phyloP scores from a whole-genome alignment of 768 basidiomycete genomes.

The Phylloporus sp. region DNA sequence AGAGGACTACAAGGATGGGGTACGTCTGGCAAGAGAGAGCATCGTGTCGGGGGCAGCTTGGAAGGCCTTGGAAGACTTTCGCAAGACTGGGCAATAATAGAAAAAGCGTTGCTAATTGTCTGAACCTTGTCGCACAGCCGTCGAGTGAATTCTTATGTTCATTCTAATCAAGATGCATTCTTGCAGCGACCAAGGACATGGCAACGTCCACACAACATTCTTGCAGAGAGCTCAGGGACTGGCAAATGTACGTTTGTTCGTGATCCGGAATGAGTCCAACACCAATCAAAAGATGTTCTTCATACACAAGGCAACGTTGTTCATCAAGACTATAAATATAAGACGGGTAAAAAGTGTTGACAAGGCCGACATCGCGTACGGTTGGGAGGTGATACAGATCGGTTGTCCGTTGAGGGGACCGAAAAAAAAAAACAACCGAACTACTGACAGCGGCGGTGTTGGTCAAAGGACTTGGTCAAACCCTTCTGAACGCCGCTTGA shows the following conservation, averaged over 20 bases:
- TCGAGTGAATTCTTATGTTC: background rate
- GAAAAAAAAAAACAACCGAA: no score
- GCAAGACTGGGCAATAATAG: slow-evolving; percentile 34
- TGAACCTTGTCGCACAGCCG: background rate
- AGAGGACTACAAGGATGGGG: slow-evolving; percentile 64
- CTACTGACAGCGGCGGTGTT: no score
- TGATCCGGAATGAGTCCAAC: no score
- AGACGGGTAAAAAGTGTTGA: no score
- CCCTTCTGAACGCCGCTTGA: background rate
- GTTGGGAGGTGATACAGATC: background rate
- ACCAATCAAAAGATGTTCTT: no score
- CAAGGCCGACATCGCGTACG: background rate
- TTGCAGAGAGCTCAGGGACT: no score
- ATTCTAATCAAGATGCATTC: background rate
- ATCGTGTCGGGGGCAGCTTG: slow-evolving; percentile 58
- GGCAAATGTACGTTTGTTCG: no score
- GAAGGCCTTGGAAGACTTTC: slow-evolving; percentile 52
- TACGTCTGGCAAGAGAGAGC: slow-evolving; percentile 60
- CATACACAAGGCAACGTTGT: no score
- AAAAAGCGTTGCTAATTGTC: background rate
- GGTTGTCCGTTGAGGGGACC: background rate
- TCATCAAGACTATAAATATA: no score
- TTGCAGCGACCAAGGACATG: background rate
- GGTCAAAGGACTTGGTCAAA: no score
- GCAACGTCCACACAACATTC: background rate